Evolutionary conservation across 2,329 filamentous ascomycete species (phyloP).

Genomic region (Exophiala xenobiotica): DNA sequence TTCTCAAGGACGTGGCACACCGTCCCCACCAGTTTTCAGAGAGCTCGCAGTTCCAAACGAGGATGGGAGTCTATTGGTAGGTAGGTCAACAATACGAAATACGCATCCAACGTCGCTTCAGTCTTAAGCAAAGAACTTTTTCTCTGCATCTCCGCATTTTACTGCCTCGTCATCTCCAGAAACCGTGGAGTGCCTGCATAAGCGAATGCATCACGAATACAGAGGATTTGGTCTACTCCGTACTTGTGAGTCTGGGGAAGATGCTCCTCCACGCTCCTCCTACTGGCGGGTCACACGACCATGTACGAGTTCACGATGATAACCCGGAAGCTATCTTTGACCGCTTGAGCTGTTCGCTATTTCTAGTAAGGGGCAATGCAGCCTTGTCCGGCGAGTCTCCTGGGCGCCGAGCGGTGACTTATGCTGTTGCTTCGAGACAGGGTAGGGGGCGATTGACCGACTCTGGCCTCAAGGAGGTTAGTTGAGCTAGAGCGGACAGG

Average conservation of each 20-base stretch:
- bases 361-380: no score
- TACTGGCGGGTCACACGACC: slow-evolving; percentile 15
- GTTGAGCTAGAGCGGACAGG: no score
- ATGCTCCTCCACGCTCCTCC: no score
- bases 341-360: slow-evolving; percentile 9
- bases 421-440: no score
- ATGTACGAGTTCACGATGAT: slow-evolving; percentile 10
- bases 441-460: neutral
- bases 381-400: neutral
- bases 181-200: slow-evolving; percentile 9
- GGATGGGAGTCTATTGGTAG: no score
- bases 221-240: slow-evolving; percentile 13
- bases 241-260: slow-evolving; percentile 22
- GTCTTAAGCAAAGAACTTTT: slow-evolving; percentile 4
- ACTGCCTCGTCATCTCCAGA: neutral
- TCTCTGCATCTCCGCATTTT: slow-evolving; percentile 5
- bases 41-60: no score
- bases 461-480: no score
- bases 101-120: neutral
- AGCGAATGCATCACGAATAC: slow-evolving; percentile 13
- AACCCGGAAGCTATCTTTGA: slow-evolving; percentile 11
- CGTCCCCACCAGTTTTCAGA: no score
- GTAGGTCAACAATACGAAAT: neutral
- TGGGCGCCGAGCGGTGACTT: neutral
- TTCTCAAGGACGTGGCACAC: no score